Base-by-base conservation (phyloP, 2,329 filamentous ascomycete genomes). In the Coniochaeta sp. region DNA sequence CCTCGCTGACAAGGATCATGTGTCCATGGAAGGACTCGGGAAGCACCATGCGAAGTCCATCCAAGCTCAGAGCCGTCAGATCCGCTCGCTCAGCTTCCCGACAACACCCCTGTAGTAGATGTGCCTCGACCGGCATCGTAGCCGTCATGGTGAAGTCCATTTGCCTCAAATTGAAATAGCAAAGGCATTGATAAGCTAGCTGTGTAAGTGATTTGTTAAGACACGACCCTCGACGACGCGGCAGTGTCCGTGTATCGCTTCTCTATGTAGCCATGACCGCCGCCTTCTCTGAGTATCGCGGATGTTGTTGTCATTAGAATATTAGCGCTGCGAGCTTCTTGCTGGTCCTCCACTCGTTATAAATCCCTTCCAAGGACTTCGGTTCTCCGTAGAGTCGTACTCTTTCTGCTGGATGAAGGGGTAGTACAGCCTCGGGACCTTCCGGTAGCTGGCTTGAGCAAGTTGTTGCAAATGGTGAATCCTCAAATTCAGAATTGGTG, bases 11-110 rank as follows among this genome's bases (percentile, higher is more conserved):
- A 16, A 73, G 71, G 6, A 73, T 72, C 63, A 87, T 73, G 62
- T 81, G 77, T 19, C 78, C 72, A 47, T 79, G 76, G 62, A 77
- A 76, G 3, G 70, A 65, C 47, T 79, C 75, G 2, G 75, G 65
- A 3, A 87, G 68, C 10, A 72, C 71, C 61, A 70, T 68, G 50
- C 80, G 77, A 34, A 87, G 74, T 7, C 75, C 77, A 36, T 83
- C 74, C 14, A 87, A 75, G 40, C 75, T 73, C 19, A 73, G 65
- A 40, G 76, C 75, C 47, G 82, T 78, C 14, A 75, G 64, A 57
- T 83, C 79, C 58, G 79, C 81, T 62, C 79, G 74, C 59, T 81
- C 75, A 26, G 83, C 82, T 70, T 86, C 83, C 58, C 73, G 67
- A 65, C 76, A 83, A 67, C 83, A 86, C 36, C 81, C 80, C 60